Evolutionary conservation across 345 rosid genomes (phyloP), one percentile per base, ranked within the genome.

Genomic region (Acer saccharum): DNA sequence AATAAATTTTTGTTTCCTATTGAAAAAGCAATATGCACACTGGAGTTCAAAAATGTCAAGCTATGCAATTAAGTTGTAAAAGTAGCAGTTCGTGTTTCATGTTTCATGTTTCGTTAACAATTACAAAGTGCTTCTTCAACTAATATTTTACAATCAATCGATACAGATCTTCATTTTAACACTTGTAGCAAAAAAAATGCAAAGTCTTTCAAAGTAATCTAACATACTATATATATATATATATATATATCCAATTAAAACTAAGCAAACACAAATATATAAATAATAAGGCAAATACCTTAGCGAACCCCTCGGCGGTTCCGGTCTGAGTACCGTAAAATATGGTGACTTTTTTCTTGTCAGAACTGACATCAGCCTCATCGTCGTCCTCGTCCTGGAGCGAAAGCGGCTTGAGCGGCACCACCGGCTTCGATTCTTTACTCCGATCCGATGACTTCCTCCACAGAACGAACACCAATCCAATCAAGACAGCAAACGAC

Each of bases 271-370:
- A 16, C 14, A 1, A 32, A 60, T 16, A 35, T 4, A 35, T 0
- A 43, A 43, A 44, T 3, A 32, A 20, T 32, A 54, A 52, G 20
- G 29, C 16, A 21, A 60, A 20, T 55, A 93, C 95, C 92, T 91
- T 93, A 29, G 97, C 89, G 70, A 93, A 91, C 27, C 95, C 97
- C 77, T 89, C 97, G 2, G 97, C 95, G 0, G 94, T 93, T 44
- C 97, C 97, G 50, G 97, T 92, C 84, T 92, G 97, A 7, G 97
- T 92, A 69, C 95, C 97, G 72, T 83, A 92, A 79, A 92, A 86
- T 69, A 92, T 78, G 69, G 92, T 83, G 79, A 92, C 93, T 65
- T 86, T 86, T 14, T 81, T 88, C 88, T 87, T 88, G 21, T 92
- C 95, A 57, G 88, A 81, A 25, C 77, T 89, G 32, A 62, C 80